Evolutionary conservation across 768 basidiomycete species (phyloP).

Genomic region (Suillus spraguei): DNA sequence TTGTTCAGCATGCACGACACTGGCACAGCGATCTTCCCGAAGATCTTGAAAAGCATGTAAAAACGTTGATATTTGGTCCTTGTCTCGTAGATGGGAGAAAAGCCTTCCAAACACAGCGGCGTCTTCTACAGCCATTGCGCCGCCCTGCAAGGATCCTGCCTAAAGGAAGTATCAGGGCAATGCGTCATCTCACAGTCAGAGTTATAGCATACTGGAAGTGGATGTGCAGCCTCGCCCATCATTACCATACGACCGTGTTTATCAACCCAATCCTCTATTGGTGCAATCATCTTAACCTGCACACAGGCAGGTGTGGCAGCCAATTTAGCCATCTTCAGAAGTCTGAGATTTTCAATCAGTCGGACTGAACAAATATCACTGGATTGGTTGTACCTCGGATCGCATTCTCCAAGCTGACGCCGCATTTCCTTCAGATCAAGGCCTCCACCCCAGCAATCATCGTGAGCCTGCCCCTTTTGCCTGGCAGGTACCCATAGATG

Average conservation of each 20-base stretch:
- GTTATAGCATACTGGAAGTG: constrained; percentile 44
- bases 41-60: constrained; percentile 61
- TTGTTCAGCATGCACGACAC: constrained; percentile 48
- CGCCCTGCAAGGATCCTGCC: constrained; percentile 57
- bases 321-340: constrained; percentile 40
- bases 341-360: constrained; percentile 24
- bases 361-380: background rate
- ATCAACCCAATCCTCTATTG: constrained; percentile 53
- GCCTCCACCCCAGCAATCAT: constrained; percentile 37
- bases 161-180: constrained; percentile 21
- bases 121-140: constrained; percentile 60
- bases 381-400: constrained; percentile 37
- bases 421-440: constrained; percentile 36
- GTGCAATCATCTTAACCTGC: constrained; percentile 39
- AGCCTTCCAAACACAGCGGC: constrained; percentile 59
- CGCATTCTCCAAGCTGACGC: constrained; percentile 31
- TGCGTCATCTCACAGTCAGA: background rate
- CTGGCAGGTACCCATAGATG: constrained; percentile 33
- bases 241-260: constrained; percentile 48
- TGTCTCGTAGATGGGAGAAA: constrained; percentile 52
- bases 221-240: constrained; percentile 66
- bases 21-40: constrained; percentile 51
- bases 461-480: constrained; percentile 29
- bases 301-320: constrained; percentile 37
- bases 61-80: constrained; percentile 51